Percentiles rank a stretch among this genome's conserved stretches.
phyloP scores from a whole-genome alignment of 805 yeast genomes.

The Yarrowia alimentaria region DNA sequence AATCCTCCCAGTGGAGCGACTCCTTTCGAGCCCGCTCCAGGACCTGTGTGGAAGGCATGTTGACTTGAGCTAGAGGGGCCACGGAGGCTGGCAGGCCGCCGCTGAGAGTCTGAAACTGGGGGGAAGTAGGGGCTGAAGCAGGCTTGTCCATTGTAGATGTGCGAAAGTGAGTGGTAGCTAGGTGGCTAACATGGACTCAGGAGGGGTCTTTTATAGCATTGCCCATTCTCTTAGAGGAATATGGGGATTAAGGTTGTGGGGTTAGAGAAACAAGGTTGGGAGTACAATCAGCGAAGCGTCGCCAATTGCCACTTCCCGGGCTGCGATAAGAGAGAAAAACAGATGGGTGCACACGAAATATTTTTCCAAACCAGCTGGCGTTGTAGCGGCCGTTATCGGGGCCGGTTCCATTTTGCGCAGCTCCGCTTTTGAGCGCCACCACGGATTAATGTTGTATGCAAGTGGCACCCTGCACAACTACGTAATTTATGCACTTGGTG shows the following conservation, averaged over 20 bases:
- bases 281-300: no score
- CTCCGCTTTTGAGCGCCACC: no score
- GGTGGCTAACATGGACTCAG: neutral
- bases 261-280: conserved; percentile 5
- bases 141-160: conserved; percentile 19
- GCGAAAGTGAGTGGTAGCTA: neutral
- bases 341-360: neutral
- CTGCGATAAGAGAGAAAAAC: neutral
- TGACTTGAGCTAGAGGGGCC: conserved; percentile 3
- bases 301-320: no score
- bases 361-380: conserved; percentile 15
- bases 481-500: conserved; percentile 1
- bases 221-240: conserved; percentile 12
- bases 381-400: no score
- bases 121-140: neutral
- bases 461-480: conserved; percentile 12
- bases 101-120: conserved; percentile 13
- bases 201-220: no score
- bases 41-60: conserved; percentile 21
- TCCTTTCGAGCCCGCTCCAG: conserved; percentile 23
- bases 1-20: conserved; percentile 25
- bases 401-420: no score
- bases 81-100: conserved; percentile 3
- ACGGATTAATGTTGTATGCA: conserved; percentile 27
- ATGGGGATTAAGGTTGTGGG: conserved; percentile 27